Evolutionary conservation across 31 red algal genomes (phyloP), one percentile per base, ranked within the genome.

Genomic region (Odonthalia washingtoniensis): DNA sequence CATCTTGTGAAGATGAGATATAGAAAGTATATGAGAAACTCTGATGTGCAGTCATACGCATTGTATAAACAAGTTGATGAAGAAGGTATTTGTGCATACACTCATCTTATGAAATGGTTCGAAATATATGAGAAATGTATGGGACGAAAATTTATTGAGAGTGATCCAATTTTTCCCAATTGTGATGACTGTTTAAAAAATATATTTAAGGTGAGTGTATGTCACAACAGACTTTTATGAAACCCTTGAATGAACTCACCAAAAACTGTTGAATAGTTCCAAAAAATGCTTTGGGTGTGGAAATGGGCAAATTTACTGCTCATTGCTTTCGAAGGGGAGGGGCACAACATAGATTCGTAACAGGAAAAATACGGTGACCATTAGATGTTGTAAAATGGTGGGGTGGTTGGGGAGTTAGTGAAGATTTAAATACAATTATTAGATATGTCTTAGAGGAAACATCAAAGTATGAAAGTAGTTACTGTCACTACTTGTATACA

Each of bases 371-470:
- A 18, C 26, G 67, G 28, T 30, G 67, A 26, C 49, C 21, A 21
- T 21, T 57, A 57, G 49, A 57, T 57, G 49, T 57, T 57, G 49
- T 57, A 14, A 57, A 57, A 57, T 57, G 49, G 49, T 57, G 49
- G 49, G 49, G 49, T 14, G 49, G 49, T 14, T 57, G 49, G 9
- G 67, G 67, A 12, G 28, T 36, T 26, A 26, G 67, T 6, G 67
- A 70, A 9, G 67, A 70, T 70, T 6, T 70, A 14, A 70, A 70
- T 36, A 70, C 67, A 36, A 70, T 70, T 12, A 70, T 70, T 36
- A 70, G 67, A 30, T 70, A 70, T 36, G 9, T 70, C 14, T 30
- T 70, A 18, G 67, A 70, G 67, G 67, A 70, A 36, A 70, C 67
- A 70, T 18, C 67, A 9, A 30, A 36, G 12, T 70, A 70, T 26